Evolutionary conservation across 1,284 basidiomycete species (phyloP), one percentile per base, ranked within the genome.

Genomic region (Uromyces viciae-fabae): DNA sequence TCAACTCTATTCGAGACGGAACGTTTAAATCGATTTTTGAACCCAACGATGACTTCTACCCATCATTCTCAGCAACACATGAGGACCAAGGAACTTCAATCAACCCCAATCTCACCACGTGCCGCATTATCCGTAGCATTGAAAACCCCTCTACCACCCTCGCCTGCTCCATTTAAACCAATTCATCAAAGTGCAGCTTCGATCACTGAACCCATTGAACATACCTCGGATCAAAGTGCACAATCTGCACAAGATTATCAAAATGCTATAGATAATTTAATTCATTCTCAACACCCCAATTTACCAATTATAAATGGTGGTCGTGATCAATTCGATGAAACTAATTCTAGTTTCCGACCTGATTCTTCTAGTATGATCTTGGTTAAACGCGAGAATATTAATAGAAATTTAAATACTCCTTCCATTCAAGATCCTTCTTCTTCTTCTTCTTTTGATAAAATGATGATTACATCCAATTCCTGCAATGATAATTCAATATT

Each of bases 71-170:
- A 64, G 52, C n/a, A n/a, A n/a, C n/a, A n/a, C n/a, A n/a, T n/a
- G 31, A 42, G 33, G 46, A 69, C 28, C 22, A 43, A 43, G 17
- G 42, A 28, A 2, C 11, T 46, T 14, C 38, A 69, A 17, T 69
- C 38, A 38, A 36, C 19, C 2, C 73, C 73, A 14, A 40, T 75
- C 36, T 75, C 73, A 36, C 73, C 73, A 15, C 14, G 52, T 11
- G 56, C 54, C 2, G 56, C 52, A 1, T 42, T 75, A 22, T 75
- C 73, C 2, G 43, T 56, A 15, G 73, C 73, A 14, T 7, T 75
- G n/a, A 58, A 75, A 42, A 75, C 73, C 2, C 73, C 73, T 3
- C 54, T 75, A 11, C 73, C 73, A n/a, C 73, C 73, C 52, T 75
- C 73, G 46, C 73, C 73, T 28, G 52, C 71, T 2, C 71, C 71